These are phyloP conservation scores for Batkoa obscura DNA, from an alignment of 371 early-diverging fungal species.

Conservation along the genomic window DNA sequence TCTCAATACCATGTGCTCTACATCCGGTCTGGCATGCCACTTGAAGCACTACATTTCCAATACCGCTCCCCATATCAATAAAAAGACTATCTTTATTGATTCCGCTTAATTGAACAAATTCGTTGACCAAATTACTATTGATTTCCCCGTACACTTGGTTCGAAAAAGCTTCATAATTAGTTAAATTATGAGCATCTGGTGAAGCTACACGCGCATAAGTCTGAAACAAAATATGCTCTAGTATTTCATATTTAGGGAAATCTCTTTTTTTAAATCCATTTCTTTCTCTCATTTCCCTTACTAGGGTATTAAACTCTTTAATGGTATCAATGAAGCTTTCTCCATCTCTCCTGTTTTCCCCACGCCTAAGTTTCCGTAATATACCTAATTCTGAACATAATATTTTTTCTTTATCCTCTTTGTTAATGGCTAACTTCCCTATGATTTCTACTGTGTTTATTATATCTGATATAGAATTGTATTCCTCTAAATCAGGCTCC, in stretches of 20 bases:
- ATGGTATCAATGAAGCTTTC: too few relatives aligned
- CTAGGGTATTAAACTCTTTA: conserved; percentile 47
- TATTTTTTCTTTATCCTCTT: background rate
- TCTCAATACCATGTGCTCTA: conserved; percentile 72
- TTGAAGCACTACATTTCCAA: conserved; percentile 91
- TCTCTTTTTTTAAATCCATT: conserved; percentile 15
- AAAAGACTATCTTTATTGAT: conserved; percentile 49
- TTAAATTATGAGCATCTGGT: conserved; percentile 55
- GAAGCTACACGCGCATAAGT: conserved; percentile 75
- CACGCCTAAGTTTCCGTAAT: background rate
- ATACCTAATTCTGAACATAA: background rate
- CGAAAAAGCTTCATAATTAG: conserved; percentile 76
- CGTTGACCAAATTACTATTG: conserved; percentile 58
- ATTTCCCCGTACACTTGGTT: conserved; percentile 94
- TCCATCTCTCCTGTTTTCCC: background rate
- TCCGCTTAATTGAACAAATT: conserved; percentile 55
- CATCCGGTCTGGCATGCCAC: conserved; percentile 79
- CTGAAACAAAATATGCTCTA: conserved; percentile 71
- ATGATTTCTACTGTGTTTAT: background rate
- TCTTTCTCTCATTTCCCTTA: conserved; percentile 20
- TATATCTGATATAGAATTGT: background rate
- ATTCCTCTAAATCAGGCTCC: background rate
- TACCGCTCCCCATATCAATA: conserved; percentile 86
- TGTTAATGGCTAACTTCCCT: background rate
- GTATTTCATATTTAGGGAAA: conserved; percentile 40